Evolutionary conservation across 225 moss, liverwort and hornwort genomes (phyloP).

Genomic region (Anthoceros angustus): DNA sequence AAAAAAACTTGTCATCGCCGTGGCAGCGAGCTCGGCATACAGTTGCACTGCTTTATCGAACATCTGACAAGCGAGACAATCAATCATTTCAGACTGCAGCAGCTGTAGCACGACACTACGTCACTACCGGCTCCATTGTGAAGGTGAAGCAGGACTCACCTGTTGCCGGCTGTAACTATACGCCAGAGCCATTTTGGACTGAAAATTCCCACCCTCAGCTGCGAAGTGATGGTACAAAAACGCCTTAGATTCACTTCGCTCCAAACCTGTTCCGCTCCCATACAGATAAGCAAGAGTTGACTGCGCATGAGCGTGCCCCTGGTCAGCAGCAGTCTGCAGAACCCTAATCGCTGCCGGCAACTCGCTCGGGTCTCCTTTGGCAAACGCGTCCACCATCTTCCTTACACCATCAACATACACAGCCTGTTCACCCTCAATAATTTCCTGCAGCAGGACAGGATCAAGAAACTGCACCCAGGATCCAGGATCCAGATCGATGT

Average conservation of each 20-base stretch:
- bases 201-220: slow-evolving; percentile 36
- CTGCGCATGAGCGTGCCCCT: slow-evolving; percentile 38
- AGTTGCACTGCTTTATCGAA: slow-evolving; percentile 65
- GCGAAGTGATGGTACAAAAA: slow-evolving; percentile 51
- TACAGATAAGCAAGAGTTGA: slow-evolving; percentile 49
- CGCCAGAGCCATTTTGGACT: slow-evolving; percentile 58
- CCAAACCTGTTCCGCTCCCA: slow-evolving; percentile 33
- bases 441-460: background rate
- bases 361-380: slow-evolving; percentile 22
- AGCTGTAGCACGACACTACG: no score
- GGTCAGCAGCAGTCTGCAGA: slow-evolving; percentile 27
- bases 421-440: background rate
- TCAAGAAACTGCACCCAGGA: background rate
- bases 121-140: no score
- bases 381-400: slow-evolving; percentile 35
- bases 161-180: slow-evolving; percentile 53
- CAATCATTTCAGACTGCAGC: no score
- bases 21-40: slow-evolving; percentile 80
- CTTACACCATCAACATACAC: slow-evolving; percentile 33
- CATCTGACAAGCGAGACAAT: slow-evolving; percentile 21
- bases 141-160: slow-evolving; percentile 13
- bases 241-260: slow-evolving; percentile 36
- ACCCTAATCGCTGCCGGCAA: slow-evolving; percentile 33
- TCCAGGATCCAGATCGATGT: slow-evolving; percentile 2
- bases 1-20: slow-evolving; percentile 78